Base-by-base conservation (phyloP, 164 flowering plant species). In the Annona cherimola region DNA sequence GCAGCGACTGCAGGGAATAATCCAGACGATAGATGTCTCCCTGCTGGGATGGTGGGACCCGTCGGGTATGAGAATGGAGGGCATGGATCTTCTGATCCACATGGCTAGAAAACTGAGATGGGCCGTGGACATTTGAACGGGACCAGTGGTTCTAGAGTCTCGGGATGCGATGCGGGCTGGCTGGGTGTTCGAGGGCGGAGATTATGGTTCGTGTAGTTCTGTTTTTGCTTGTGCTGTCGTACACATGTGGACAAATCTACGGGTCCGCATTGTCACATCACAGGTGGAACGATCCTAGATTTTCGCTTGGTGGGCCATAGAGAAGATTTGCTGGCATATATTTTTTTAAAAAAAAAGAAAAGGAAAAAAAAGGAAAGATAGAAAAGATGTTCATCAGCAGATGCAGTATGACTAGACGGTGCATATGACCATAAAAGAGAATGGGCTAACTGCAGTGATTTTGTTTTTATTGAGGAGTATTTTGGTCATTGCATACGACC, bases 1-100 rank as follows among this genome's bases (percentile, higher is more conserved):
- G 87, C 85, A 75, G 76, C 69, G 77, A 1, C 86, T 55, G 91
- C 87, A 8, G 86, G 91, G 93, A 74, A 76, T 69, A 93, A 93
- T 69, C 86, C 92, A 43, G 78, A 86, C 35, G 35, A 26, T 76
- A 85, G 92, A 9, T 94, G 98, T 76, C 85, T 76, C 73, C 78
- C 80, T 7, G 57, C 35, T 26, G 35, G 35, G 35, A 26, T 76
- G 4, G 61, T 81, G 61, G 35, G 83, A n/a, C 35, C 35, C 35
- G 1, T 26, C 35, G 35, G 35, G 35, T 91, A 94, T 82, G 80
- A 76, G 60, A 63, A 69, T 42, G 77, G 79, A 67, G 76, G 77
- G 59, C 70, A 65, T 4, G 42, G 71, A 69, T 43, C 67, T 71
- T 73, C 75, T 18, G 5, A n/a, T 64, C 16, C 67, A 41, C 64